Evolutionary conservation across 352 stramenopile species (phyloP).

Genomic region (Phytopythium helicoides): DNA sequence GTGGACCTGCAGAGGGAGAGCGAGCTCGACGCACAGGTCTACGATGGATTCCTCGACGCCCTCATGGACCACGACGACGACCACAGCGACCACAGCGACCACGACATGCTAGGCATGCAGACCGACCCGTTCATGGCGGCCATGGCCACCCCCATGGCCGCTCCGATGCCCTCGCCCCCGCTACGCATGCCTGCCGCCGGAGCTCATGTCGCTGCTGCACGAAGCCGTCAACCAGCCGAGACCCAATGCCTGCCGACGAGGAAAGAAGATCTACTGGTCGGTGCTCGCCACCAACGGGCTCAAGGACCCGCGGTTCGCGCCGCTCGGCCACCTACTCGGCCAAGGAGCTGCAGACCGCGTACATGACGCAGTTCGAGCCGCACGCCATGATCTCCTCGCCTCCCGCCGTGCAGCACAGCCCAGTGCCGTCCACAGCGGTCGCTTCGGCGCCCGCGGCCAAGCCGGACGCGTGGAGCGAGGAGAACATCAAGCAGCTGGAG

Average conservation of each 20-base stretch:
- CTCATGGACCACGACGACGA: constrained; percentile 37
- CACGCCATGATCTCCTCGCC: constrained; percentile 8
- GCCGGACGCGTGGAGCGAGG: constrained; percentile 63
- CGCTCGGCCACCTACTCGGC: constrained; percentile 61
- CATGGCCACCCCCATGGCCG: constrained; percentile 9
- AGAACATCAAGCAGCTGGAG: constrained; percentile 68
- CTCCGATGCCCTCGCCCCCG: constrained; percentile 3
- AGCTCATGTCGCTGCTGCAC: constrained; percentile 62
- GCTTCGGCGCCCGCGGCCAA: constrained; percentile 30
- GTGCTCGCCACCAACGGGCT: constrained; percentile 68
- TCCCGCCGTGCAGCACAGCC: constrained; percentile 17
- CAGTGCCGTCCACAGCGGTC: constrained; percentile 3
- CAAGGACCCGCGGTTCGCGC: constrained; percentile 57
- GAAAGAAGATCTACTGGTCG: constrained; percentile 76
- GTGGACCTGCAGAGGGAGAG: constrained; percentile 54
- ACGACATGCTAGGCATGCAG: constrained; percentile 16
- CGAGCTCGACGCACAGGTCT: constrained; percentile 42
- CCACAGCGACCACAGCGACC: constrained; percentile 20
- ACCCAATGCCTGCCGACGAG: constrained; percentile 65
- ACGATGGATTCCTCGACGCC: constrained; percentile 58
- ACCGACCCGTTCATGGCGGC: constrained; percentile 18
- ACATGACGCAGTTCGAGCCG: constrained; percentile 63
- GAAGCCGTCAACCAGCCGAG: constrained; percentile 71
- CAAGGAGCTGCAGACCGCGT: constrained; percentile 66
- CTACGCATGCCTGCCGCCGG: constrained; percentile 45